Evolutionary conservation across 2,329 filamentous ascomycete species (phyloP), one percentile per base, ranked within the genome.

Genomic region (Fusarium sp.): DNA sequence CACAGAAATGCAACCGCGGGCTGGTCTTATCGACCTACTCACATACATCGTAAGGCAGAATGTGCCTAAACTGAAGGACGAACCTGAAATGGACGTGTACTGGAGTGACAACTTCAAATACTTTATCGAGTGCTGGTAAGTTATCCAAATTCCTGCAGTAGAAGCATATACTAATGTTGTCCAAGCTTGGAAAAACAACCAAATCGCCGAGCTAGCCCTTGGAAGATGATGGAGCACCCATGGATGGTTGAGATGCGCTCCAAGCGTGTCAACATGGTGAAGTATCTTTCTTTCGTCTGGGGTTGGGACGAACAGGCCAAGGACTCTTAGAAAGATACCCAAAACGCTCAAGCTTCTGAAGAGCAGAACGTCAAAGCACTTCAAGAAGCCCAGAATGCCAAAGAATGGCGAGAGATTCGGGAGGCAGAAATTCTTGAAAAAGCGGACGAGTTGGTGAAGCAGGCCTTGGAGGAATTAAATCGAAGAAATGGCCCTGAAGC

Each of bases 21-120:
- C 96, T 38, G 94, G 94, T 12, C 84, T 98, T 66, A 98, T 99
- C 73, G 96, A 99, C 79, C 86, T 99, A 13, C 84, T 99, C 65
- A 99, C 96, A 15, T 99, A 98, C 78, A 99, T 99, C 77, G 96
- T 99, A 43, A 91, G 93, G 71, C 96, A 99, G 79, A 91, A 93
- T 6, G 97, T 98, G 63, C 96, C 96, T 4, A 97, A 94, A 79
- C 84, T 99, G 68, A 98, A 98, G 81, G 96, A 99, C 73, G 96
- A 99, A 80, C 93, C 93, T 1, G 90, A 93, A 31, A 93, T 92
- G 72, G 91, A 91, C 62, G 97, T 99, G 72, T 91, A 91, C 77
- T 99, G 96, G 96, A 97, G 93, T 73, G 93, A 97, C 74, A 97
- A 93, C 77, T 98, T 99, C 82, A 99, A 99, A 80, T 98, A 98